A percentile compares a stretch with the other conserved stretches of the same genome.
phyloP scores from a whole-genome alignment of 179 eudicot genomes.

The Beta corolliflora region DNA sequence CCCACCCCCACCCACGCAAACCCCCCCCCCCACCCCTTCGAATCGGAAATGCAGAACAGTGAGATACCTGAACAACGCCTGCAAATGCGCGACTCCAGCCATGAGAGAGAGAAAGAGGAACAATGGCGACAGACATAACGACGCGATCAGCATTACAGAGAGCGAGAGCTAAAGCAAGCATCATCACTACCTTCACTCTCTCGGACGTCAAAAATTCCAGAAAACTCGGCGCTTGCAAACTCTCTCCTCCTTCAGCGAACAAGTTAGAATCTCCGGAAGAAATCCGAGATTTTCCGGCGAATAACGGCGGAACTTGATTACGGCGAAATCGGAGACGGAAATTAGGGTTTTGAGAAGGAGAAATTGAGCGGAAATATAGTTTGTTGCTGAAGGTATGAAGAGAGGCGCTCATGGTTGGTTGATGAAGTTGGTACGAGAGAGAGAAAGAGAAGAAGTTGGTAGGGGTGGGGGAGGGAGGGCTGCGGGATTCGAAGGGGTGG shows the following conservation, averaged over 20 bases:
- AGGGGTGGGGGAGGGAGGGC: too few species aligned
- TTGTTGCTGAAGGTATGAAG: conserved; percentile 21
- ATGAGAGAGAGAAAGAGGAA: conserved; percentile 67
- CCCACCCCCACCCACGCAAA: too few species aligned
- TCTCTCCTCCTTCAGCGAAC: conserved; percentile 17
- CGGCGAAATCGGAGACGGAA: not conserved
- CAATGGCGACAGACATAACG: conserved; percentile 93
- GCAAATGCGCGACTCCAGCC: conserved; percentile 84
- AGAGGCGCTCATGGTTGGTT: conserved; percentile 18
- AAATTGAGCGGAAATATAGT: conserved; percentile 7
- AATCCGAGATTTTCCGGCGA: conserved; percentile 28
- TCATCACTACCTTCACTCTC: conserved; percentile 89
- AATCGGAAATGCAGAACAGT: not conserved
- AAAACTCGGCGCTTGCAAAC: conserved; percentile 19
- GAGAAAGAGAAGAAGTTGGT: not conserved
- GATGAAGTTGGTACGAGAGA: not conserved
- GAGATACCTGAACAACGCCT: conserved; percentile 86
- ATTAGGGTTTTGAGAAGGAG: conserved; percentile 31
- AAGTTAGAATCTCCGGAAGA: conserved; percentile 30
- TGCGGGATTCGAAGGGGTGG: too few species aligned
- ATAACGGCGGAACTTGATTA: not conserved
- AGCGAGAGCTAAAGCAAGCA: conserved; percentile 73
- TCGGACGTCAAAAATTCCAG: conserved; percentile 88
- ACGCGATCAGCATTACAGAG: conserved; percentile 86
- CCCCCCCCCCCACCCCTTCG: too few species aligned